Conservation (phyloP, 2,329 filamentous ascomycete genomes). For the Aspergillus oerlinghausenensis region DNA sequence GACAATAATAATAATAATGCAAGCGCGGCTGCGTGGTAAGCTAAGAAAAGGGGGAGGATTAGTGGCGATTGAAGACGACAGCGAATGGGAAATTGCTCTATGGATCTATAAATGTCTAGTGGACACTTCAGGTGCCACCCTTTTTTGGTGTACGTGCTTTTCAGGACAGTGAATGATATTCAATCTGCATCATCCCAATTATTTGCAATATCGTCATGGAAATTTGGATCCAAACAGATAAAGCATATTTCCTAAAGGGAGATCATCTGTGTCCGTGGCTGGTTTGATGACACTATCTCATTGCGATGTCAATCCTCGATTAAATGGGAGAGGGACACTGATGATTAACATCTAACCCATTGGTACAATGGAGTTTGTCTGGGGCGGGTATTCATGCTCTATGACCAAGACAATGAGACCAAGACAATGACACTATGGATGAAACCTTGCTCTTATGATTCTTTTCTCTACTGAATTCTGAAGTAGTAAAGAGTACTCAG, state of each 20-base stretch:
- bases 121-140: background rate
- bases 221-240: background rate
- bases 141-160: background rate
- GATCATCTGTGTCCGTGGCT: constrained; percentile 6
- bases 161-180: background rate
- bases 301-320: background rate
- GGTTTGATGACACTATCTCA: constrained; percentile 9
- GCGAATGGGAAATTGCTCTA: background rate
- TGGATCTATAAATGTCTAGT: background rate
- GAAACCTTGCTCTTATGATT: background rate
- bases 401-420: background rate
- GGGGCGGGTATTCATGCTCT: background rate
- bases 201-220: background rate
- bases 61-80: background rate
- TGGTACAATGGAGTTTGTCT: background rate
- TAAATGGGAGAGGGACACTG: background rate
- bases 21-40: constrained; percentile 26
- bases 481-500: background rate
- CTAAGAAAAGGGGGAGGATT: constrained; percentile 14
- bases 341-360: background rate
- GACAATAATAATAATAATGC: constrained; percentile 19
- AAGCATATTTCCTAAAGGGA: background rate
- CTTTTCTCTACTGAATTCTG: background rate
- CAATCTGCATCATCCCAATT: background rate
- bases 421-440: background rate